These are phyloP conservation scores for Ulmus americana DNA, from an alignment of 331 rosid genomes.

Conservation along the genomic window DNA sequence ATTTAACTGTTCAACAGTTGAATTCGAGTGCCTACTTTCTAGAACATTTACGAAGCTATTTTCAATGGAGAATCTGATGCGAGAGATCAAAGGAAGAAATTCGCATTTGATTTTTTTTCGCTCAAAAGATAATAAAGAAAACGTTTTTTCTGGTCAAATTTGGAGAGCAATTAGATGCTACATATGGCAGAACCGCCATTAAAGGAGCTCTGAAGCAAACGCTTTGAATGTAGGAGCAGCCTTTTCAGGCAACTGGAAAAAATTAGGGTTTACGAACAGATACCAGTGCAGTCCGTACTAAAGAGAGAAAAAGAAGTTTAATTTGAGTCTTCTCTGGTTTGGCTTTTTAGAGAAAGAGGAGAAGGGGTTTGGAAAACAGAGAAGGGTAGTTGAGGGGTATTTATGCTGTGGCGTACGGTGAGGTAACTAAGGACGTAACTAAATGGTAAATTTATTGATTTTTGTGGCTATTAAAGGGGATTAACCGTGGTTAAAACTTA, in stretches of 20 bases:
- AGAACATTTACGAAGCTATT: background rate
- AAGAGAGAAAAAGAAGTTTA: background rate
- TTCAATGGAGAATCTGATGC: background rate
- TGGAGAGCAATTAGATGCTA: no score
- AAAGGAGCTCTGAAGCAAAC: constrained; percentile 16
- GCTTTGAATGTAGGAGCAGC: constrained; percentile 36
- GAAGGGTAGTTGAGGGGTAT: constrained; percentile 50
- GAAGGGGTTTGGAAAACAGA: background rate
- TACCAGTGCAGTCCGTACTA: constrained; percentile 7
- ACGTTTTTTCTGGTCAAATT: background rate
- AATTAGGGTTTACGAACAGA: constrained; percentile 31
- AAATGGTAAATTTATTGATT: constrained; percentile 1
- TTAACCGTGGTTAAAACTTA: constrained; percentile 1
- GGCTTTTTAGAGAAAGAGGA: constrained; percentile 10
- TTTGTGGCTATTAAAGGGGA: background rate
- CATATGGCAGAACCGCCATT: constrained; percentile 20
- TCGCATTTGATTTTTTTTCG: background rate
- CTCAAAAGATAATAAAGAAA: background rate
- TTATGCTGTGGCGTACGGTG: constrained; percentile 34
- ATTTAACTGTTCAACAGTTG: background rate
- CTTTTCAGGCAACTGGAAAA: constrained; percentile 23
- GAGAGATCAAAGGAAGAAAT: background rate
- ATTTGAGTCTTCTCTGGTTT: constrained; percentile 9
- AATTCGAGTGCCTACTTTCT: background rate
- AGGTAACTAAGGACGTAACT: background rate